phyloP scores from a whole-genome alignment of 805 yeast species.

The Nadsonia fulvescens region DNA sequence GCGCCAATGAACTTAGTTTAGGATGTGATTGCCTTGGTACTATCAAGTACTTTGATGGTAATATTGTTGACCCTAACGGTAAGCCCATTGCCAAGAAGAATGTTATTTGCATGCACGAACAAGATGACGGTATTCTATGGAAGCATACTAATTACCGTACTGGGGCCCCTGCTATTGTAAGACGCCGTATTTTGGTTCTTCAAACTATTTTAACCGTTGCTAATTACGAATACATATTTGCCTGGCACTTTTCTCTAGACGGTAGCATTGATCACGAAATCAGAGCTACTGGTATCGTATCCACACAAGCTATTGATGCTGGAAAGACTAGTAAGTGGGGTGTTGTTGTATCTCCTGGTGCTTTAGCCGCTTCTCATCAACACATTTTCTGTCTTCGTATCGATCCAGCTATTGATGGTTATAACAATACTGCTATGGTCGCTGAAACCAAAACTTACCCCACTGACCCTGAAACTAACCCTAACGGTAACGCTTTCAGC shows the following conservation, averaged over 20 bases:
- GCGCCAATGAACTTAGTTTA: slow-evolving; percentile 47
- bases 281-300: slow-evolving; percentile 73
- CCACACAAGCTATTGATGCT: slow-evolving; percentile 68
- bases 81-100: slow-evolving; percentile 44
- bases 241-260: slow-evolving; percentile 56
- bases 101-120: slow-evolving; percentile 71
- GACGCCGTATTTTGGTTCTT: slow-evolving; percentile 65
- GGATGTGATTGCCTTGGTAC: slow-evolving; percentile 81
- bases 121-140: slow-evolving; percentile 61
- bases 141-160: slow-evolving; percentile 72
- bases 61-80: slow-evolving; percentile 40
- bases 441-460: slow-evolving; percentile 54
- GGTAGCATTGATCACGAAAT: slow-evolving; percentile 65
- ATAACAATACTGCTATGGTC: slow-evolving; percentile 51
- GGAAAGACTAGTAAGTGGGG: slow-evolving; percentile 48
- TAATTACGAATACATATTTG: slow-evolving; percentile 63
- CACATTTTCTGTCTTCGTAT: slow-evolving; percentile 64
- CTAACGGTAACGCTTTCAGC: slow-evolving; percentile 52
- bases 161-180: slow-evolving; percentile 39
- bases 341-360: slow-evolving; percentile 62
- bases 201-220: slow-evolving; percentile 78
- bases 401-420: slow-evolving; percentile 72
- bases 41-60: slow-evolving; percentile 55
- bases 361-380: slow-evolving; percentile 72
- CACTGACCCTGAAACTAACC: slow-evolving; percentile 35